Percentiles rank a stretch among this genome's conserved stretches.
Conservation (phyloP, 257 asterid species). For the Datura wrightii region DNA sequence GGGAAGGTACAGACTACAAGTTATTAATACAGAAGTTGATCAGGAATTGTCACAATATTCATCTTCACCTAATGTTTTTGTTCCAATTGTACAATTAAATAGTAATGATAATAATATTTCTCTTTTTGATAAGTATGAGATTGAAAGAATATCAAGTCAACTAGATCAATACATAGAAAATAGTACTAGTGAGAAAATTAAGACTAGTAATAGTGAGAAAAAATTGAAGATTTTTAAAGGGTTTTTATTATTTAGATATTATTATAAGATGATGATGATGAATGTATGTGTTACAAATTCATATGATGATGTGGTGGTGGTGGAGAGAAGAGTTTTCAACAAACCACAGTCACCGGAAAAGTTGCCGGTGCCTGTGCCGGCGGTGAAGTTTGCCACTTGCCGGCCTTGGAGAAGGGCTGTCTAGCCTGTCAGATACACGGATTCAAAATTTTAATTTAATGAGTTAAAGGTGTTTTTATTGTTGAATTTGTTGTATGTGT, state of each 20-base stretch:
- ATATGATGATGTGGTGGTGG: constrained; percentile 22
- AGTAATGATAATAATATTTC: constrained; percentile 38
- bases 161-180: constrained; percentile 56
- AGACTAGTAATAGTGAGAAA: background rate
- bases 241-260: background rate
- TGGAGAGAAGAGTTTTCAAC: constrained; percentile 21
- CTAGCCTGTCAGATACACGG: background rate
- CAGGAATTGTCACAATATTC: no score
- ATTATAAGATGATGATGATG: constrained; percentile 21
- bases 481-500: background rate
- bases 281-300: constrained; percentile 15
- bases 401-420: constrained; percentile 18
- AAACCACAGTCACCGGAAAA: constrained; percentile 30
- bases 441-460: background rate
- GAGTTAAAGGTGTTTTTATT: background rate
- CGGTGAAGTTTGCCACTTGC: constrained; percentile 11
- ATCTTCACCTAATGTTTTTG: background rate
- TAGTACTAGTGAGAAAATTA: constrained; percentile 28
- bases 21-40: no score
- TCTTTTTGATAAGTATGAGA: constrained; percentile 69
- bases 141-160: constrained; percentile 60
- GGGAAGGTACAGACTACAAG: no score
- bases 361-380: background rate
- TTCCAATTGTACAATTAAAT: constrained; percentile 8
- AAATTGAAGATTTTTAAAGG: constrained; percentile 4